Evolutionary conservation across 192 early-diverging fungal genomes (phyloP), one percentile per base, ranked within the genome.

Genomic region (Jimgerdemannia flammicorona): DNA sequence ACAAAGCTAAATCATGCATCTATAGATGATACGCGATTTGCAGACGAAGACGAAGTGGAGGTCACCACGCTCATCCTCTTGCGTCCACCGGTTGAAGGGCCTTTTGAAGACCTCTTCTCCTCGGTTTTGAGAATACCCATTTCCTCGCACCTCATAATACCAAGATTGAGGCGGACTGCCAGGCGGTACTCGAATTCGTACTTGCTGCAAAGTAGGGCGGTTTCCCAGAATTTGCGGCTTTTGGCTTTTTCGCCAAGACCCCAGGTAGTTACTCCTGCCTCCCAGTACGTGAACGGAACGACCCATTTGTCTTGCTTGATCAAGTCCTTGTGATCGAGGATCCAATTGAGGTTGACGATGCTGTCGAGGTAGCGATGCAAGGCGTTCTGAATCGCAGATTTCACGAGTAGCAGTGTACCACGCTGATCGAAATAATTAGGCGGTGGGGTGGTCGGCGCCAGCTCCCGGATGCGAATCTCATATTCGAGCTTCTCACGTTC

Each of bases 141-240:
- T 18, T 80, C 78, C 49, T 83, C 82, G 66, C 82, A 80, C 43
- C 76, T 76, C 40, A 67, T 70, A 39, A 82, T 40, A 19, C 75
- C 81, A 19, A 82, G 70, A 63, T 71, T 75, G 59, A 76, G 73
- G 70, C 81, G 74, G 3, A 82, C 70, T 7, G 81, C 70, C 70
- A 82, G 72, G 44, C 81, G 76, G 44, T 82, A 84, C 77, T 88
- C 87, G 71, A 88, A 88, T 77, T 88, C 87, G 67, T 85, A 87
- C 59, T 83, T 80, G 9, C 78, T 84, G 69, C 74, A 87, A n/a
- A 70, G 68, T 54, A 76, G 70, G 17, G 84, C 85, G 40, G 76
- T 76, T 40, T 88, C 84, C 87, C 87, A 88, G 9, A 81, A 69
- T 3, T 66, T 66, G 71, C 82, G 78, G 44, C 84, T 83, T 66